These are phyloP conservation scores for Penicillium simplicissimum DNA, from an alignment of 495 filamentous ascomycete species.

Conservation along the genomic window DNA sequence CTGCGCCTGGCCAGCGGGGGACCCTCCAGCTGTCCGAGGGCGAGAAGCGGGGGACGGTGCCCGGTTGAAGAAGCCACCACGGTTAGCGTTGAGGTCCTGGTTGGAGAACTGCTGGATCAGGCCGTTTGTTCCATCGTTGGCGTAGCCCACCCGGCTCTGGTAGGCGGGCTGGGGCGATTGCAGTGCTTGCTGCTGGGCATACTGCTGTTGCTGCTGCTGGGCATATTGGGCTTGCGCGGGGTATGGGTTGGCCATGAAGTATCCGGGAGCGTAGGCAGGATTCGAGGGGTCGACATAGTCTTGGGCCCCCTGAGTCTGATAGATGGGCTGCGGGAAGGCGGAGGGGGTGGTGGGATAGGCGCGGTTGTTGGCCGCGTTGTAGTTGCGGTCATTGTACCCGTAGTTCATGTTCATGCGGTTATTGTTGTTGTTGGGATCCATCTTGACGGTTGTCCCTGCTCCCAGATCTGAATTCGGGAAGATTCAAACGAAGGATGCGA, in stretches of 20 bases:
- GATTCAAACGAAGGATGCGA: conserved; percentile 14
- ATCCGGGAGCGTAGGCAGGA: conserved; percentile 56
- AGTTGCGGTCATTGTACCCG: conserved; percentile 61
- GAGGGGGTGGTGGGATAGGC: conserved; percentile 96
- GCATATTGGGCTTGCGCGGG: conserved; percentile 54
- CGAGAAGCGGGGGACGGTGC: conserved; percentile 71
- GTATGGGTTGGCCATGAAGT: conserved; percentile 63
- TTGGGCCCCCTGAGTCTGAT: conserved; percentile 62
- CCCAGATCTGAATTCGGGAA: conserved; percentile 6
- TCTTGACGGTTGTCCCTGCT: conserved; percentile 30
- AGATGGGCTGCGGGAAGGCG: conserved; percentile 91
- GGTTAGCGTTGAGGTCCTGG: conserved; percentile 81
- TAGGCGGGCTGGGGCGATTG: conserved; percentile 54
- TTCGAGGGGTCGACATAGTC: conserved; percentile 52
- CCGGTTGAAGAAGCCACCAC: conserved; percentile 67
- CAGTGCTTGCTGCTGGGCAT: conserved; percentile 55
- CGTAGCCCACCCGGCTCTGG: conserved; percentile 49
- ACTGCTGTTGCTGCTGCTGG: conserved; percentile 56
- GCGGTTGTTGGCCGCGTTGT: conserved; percentile 67
- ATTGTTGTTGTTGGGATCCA: conserved; percentile 54
- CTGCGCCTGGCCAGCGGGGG: conserved; percentile 58
- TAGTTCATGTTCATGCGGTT: conserved; percentile 73
- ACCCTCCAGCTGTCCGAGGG: conserved; percentile 71
- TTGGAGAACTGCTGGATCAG: conserved; percentile 95
- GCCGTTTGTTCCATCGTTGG: conserved; percentile 69